A percentile compares a stretch with the other conserved stretches of the same genome.
phyloP scores from a whole-genome alignment of 1,284 basidiomycete genomes.

The Ceratobasidium sp. region DNA sequence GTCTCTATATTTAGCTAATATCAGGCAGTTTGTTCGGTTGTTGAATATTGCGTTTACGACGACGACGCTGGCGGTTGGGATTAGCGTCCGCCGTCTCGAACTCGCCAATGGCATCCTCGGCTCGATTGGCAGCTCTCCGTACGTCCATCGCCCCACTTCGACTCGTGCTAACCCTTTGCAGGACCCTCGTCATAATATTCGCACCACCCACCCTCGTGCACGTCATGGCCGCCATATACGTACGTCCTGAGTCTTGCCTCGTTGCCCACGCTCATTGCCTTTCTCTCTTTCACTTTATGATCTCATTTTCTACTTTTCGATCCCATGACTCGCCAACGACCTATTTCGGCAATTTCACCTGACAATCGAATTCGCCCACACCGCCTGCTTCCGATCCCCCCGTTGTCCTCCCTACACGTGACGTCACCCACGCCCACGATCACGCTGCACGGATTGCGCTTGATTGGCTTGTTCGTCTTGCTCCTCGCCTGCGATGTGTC shows the following conservation, averaged over 20 bases:
- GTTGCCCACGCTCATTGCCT: neutral
- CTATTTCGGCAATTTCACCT: no score
- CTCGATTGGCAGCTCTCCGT: constrained; percentile 82
- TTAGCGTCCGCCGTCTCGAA: constrained; percentile 73
- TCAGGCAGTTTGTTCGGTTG: constrained; percentile 75
- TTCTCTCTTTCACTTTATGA: neutral
- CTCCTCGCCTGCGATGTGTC: no score
- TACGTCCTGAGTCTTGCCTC: constrained; percentile 52
- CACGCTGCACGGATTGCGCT: no score
- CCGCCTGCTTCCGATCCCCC: neutral
- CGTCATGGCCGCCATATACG: constrained; percentile 83
- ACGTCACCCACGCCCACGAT: neutral
- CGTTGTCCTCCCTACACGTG: neutral
- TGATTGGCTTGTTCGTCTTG: no score
- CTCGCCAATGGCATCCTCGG: constrained; percentile 60
- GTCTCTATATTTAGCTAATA: constrained; percentile 46
- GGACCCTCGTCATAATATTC: constrained; percentile 85
- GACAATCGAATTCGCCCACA: neutral
- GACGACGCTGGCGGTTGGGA: constrained; percentile 78
- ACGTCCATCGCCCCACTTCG: constrained; percentile 47
- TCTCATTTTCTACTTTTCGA: neutral
- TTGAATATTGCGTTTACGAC: constrained; percentile 85
- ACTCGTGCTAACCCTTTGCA: constrained; percentile 48
- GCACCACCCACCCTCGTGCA: constrained; percentile 84
- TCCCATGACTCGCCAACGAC: no score